Evolutionary conservation across 129 eudicot genomes (phyloP), one percentile per base, ranked within the genome.

Genomic region (Centella asiatica): DNA sequence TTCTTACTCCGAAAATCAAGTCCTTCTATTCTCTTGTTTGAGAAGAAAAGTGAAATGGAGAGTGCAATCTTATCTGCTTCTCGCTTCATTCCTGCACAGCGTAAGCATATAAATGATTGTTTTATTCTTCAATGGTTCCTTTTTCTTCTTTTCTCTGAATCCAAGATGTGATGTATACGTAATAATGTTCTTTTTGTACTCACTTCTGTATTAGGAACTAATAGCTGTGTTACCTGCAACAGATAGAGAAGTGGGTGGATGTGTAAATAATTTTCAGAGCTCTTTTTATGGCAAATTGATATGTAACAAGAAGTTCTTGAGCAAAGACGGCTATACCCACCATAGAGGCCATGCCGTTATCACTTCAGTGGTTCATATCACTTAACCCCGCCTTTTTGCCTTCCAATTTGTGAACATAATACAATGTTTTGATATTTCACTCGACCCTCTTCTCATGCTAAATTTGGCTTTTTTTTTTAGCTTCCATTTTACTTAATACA

Each of bases 21-120:
- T 27, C 44, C 40, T 1, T 14, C 19, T 52, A 47, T 29, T 61
- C 67, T 56, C 61, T 72, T 58, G 37, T 45, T 62, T 67, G 51
- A 14, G 13, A 14, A 23, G 25, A 13, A 8, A 75, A 45, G 20
- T 23, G 34, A 60, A 45, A 85, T 85, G 94, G 79, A 77, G 71
- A 76, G 76, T 64, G 62, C 81, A n/a, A 80, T 85, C 44, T 59
- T 81, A 64, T 74, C 79, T 36, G n/a, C 81, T 28, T 64, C 85
- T 58, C 69, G 74, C 58, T 62, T 40, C 65, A 46, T 64, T 50
- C 78, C 83, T 66, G 23, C 55, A 33, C 79, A 60, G 53, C 76
- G 94, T 85, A 85, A 76, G 79, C 60, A 11, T 36, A 15, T 68
- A 18, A 46, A 7, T 36, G 22, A n/a, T 22, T 53, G 15, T 22